Evolutionary conservation across 2,329 filamentous ascomycete genomes (phyloP), one percentile per base, ranked within the genome.

Genomic region (Fusarium circinatum): DNA sequence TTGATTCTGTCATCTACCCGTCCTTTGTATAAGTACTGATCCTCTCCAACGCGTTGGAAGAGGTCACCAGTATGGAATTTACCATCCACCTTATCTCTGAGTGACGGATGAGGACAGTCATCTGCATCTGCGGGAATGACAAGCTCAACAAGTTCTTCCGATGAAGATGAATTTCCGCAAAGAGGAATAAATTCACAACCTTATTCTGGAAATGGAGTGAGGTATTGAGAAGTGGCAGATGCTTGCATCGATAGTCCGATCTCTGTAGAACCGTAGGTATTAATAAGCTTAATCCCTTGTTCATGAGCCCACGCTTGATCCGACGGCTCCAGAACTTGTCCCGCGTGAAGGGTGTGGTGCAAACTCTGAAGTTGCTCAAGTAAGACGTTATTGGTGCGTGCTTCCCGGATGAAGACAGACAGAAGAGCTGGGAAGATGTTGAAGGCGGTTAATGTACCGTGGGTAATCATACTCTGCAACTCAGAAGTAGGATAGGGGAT

Each of bases 1-100:
- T 68, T 63, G 32, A 68, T 68, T 17, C 38, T 68, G 3, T 68
- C 65, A 5, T 68, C 65, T 3, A 68, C 56, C 2, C 65, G 48
- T 9, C 64, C 64, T 36, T 45, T 68, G 3, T 68, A 68, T 18
- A 55, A 1, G 2, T 63, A 68, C 15, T 62, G 36, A n/a, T 45
- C 1, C 1, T 2, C 2, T 12, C 6, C 26, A 13, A 63, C 38
- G 13, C 18, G 22, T 6, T 68, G 42, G 8, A 68, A 68, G 3
- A 68, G 32, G 44, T 68, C 65, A 3, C 65, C 65, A 4, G 64
- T 68, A 15, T 55, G 38, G 1, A 68, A 68, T 6, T 55, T 62
- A 20, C 48, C 56, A 3, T 68, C 65, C 3, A 7, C 3, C 9
- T 44, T 48, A 30, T 30, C 20, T 0, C 64, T 38, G 5, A 68